These are phyloP conservation scores for Eutypa lata DNA, from an alignment of 2,329 filamentous ascomycete genomes.

Conservation along the genomic window DNA sequence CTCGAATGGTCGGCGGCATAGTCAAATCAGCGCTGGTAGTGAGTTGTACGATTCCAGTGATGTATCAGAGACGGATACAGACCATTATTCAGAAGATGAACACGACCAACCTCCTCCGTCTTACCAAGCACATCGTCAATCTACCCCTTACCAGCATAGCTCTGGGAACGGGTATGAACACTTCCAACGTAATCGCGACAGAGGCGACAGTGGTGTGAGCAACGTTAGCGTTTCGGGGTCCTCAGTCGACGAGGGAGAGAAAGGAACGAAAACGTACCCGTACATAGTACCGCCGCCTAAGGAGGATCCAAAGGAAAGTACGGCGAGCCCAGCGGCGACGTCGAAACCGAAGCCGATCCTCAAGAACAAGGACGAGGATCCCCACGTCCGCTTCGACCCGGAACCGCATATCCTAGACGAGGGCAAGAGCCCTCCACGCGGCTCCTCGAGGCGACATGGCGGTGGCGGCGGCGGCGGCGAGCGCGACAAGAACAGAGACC, in stretches of 20 bases:
- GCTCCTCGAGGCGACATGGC: conserved; percentile 25
- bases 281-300: conserved; percentile 37
- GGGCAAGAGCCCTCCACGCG: conserved; percentile 36
- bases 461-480: conserved; percentile 17
- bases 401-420: conserved; percentile 32
- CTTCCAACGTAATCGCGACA: conserved; percentile 7
- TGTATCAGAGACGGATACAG: conserved; percentile 7
- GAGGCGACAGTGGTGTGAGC: conserved; percentile 11
- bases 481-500: conserved; percentile 27
- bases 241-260: conserved; percentile 18
- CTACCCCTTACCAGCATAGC: conserved; percentile 13
- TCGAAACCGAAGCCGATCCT: conserved; percentile 55
- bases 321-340: conserved; percentile 31
- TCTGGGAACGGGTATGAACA: conserved; percentile 3
- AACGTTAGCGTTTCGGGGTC: conserved; percentile 4
- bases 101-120: conserved; percentile 9
- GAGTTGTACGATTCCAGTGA: conserved; percentile 27
- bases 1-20: conserved; percentile 15
- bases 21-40: conserved; percentile 18
- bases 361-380: conserved; percentile 57
- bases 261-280: conserved; percentile 33
- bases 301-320: conserved; percentile 12
- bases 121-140: conserved; percentile 10
- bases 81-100: conserved; percentile 1
- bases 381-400: conserved; percentile 50